phyloP scores from a whole-genome alignment of 2,329 filamentous ascomycete species.

The Hirsutella thompsonii region DNA sequence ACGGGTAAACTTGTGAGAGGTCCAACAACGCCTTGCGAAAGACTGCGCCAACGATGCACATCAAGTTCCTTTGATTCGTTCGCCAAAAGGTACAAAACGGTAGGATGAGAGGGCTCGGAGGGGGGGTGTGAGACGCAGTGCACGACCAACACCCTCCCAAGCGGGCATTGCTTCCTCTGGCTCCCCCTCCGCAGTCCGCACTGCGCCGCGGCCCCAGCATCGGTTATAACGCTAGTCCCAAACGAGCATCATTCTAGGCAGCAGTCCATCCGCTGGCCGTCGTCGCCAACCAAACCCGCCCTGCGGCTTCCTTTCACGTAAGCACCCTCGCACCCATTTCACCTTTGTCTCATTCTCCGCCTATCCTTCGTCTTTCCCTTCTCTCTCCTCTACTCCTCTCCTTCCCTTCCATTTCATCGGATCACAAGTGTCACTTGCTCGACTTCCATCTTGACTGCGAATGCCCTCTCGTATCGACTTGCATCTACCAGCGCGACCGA shows the following conservation, averaged over 20 bases:
- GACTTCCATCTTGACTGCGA: neutral
- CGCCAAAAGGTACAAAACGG: too few relatives aligned
- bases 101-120: too few relatives aligned
- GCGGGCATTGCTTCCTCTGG: too few relatives aligned
- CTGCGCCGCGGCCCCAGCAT: too few relatives aligned
- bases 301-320: neutral
- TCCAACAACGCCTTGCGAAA: too few relatives aligned
- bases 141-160: too few relatives aligned
- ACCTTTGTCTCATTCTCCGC: neutral
- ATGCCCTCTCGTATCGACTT: neutral
- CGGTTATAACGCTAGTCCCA: constrained; percentile 8
- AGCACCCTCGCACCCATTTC: neutral
- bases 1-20: too few relatives aligned
- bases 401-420: neutral
- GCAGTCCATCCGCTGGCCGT: constrained; percentile 5
- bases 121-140: too few relatives aligned
- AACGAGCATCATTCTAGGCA: constrained; percentile 8
- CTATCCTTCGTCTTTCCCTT: neutral
- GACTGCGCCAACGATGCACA: too few relatives aligned
- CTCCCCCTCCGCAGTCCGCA: too few relatives aligned
- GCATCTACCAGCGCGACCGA: neutral
- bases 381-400: neutral
- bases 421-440: neutral
- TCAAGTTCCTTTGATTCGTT: too few relatives aligned
- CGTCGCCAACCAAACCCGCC: constrained; percentile 1